These are phyloP conservation scores for Bidens hawaiensis DNA, from an alignment of 140 eudicot species.

Conservation along the genomic window DNA sequence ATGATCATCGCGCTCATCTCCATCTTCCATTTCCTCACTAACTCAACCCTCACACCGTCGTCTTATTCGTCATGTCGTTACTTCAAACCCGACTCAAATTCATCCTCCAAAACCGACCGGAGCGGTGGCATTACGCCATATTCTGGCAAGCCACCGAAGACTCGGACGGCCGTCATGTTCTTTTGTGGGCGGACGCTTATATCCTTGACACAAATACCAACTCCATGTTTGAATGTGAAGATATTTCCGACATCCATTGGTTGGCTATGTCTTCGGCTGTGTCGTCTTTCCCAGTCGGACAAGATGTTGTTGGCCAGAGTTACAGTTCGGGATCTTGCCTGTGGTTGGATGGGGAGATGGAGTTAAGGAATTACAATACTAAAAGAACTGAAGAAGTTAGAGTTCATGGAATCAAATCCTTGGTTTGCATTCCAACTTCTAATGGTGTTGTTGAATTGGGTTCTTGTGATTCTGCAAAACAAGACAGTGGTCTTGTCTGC, in stretches of 20 bases:
- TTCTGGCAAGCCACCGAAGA: constrained; percentile 49
- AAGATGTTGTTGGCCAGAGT: constrained; percentile 34
- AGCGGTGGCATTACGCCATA: constrained; percentile 49
- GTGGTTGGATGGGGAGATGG: constrained; percentile 41
- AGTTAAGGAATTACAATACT: constrained; percentile 29
- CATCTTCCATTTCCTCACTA: background rate
- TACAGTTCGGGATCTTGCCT: constrained; percentile 33
- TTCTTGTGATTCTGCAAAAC: constrained; percentile 9
- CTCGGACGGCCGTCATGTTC: constrained; percentile 20
- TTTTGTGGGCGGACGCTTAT: too few relatives aligned
- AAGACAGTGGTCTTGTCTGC: constrained; percentile 11
- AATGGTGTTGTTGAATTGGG: constrained; percentile 2
- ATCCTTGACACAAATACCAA: too few relatives aligned
- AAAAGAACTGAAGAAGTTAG: constrained; percentile 27
- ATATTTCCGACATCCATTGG: too few relatives aligned
- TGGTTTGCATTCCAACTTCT: constrained; percentile 31
- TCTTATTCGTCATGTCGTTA: background rate
- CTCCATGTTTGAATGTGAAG: too few relatives aligned
- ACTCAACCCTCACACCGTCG: background rate
- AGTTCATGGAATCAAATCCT: constrained; percentile 24
- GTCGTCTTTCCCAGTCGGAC: constrained; percentile 17
- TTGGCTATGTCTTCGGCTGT: too few relatives aligned
- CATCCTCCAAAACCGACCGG: constrained; percentile 40
- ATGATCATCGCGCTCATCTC: background rate
- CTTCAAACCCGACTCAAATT: constrained; percentile 36